Percentiles rank a stretch among this genome's conserved stretches.
Evolutionary conservation across 2,329 filamentous ascomycete species (phyloP).

Genomic region (Cercospora zeae-maydis): DNA sequence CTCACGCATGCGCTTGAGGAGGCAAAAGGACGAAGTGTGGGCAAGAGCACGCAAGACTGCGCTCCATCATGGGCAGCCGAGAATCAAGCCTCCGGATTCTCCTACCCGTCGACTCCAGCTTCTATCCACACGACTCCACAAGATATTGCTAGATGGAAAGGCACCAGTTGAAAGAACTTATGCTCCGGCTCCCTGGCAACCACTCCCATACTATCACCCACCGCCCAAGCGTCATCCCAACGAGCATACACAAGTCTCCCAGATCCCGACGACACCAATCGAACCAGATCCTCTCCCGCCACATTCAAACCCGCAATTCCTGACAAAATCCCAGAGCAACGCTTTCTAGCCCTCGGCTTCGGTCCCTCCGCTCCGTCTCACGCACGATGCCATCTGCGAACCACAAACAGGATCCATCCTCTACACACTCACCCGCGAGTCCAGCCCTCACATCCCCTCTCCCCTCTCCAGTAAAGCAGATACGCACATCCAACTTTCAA

Average conservation of each 20-base stretch:
- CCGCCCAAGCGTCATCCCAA: not conserved
- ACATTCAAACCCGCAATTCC: conserved; percentile 24
- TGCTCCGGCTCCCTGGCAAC: conserved; percentile 5
- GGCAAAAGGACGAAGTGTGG: conserved; percentile 1
- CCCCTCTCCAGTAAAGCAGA: conserved; percentile 25
- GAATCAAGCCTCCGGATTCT: conserved; percentile 14
- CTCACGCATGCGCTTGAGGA: conserved; percentile 10
- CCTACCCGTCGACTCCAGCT: conserved; percentile 5
- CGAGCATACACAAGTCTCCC: not conserved
- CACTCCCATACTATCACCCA: not conserved
- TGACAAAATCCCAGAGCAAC: conserved; percentile 21
- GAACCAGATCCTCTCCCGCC: conserved; percentile 25
- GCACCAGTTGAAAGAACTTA: not conserved
- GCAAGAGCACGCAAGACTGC: conserved; percentile 5
- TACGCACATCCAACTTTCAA: conserved; percentile 6
- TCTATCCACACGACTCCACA: not conserved
- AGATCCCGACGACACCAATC: conserved; percentile 10
- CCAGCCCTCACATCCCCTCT: conserved; percentile 21
- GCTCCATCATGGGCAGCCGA: conserved; percentile 6
- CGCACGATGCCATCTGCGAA: conserved; percentile 21
- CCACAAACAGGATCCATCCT: conserved; percentile 12
- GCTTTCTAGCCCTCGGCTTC: conserved; percentile 20
- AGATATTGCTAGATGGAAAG: too few relatives aligned
- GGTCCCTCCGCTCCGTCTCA: conserved; percentile 20
- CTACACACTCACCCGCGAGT: conserved; percentile 21